Conservation (phyloP, 768 basidiomycete species). For the Psilocybe azurescens region DNA sequence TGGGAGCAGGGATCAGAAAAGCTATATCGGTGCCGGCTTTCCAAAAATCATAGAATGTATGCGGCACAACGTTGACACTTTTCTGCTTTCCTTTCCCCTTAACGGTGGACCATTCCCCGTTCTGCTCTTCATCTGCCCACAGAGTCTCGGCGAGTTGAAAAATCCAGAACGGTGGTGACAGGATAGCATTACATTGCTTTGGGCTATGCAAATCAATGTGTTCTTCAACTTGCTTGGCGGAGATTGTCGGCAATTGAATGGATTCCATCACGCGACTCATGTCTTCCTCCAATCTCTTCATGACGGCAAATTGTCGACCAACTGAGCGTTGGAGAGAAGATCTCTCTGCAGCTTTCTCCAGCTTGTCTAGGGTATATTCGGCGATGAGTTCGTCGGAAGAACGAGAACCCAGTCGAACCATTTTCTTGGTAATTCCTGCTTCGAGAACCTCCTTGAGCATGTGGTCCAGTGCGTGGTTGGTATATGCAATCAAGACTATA, state of each 20-base stretch:
- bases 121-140: slow-evolving; percentile 10
- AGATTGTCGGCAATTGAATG: slow-evolving; percentile 4
- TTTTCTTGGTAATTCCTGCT: slow-evolving; percentile 59
- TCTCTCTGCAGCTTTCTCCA: slow-evolving; percentile 51
- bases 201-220: slow-evolving; percentile 33
- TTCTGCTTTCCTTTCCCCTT: slow-evolving; percentile 19
- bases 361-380: slow-evolving; percentile 61
- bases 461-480: slow-evolving; percentile 83
- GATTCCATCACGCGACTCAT: slow-evolving; percentile 2
- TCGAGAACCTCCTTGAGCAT: slow-evolving; percentile 70
- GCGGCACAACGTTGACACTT: slow-evolving; percentile 22
- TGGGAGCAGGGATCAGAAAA: slow-evolving; percentile 38
- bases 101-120: slow-evolving; percentile 12
- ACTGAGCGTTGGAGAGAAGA: slow-evolving; percentile 44
- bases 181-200: slow-evolving; percentile 37
- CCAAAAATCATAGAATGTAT: slow-evolving; percentile 58
- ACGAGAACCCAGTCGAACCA: slow-evolving; percentile 72
- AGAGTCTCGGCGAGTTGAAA: not conserved
- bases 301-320: slow-evolving; percentile 3
- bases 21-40: slow-evolving; percentile 47
- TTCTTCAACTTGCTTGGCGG: not conserved
- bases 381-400: slow-evolving; percentile 63
- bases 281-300: not conserved
- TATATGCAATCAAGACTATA: slow-evolving; percentile 59
- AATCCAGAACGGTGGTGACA: slow-evolving; percentile 56